Base-by-base conservation (phyloP, 148 eudicot genomes). In the Rhododendron simsii region DNA sequence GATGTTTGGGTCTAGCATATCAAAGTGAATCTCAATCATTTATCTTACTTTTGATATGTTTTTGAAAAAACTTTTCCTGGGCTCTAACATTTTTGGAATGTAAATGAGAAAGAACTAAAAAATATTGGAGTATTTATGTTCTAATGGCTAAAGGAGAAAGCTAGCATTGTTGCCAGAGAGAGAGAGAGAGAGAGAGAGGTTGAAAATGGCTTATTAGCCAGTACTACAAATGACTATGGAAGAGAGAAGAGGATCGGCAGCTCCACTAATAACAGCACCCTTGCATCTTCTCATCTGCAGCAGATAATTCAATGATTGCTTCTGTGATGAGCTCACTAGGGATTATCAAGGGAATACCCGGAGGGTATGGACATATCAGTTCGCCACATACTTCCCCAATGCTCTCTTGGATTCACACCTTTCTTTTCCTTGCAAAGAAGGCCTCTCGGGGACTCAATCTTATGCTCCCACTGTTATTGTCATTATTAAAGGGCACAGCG, bases 351-450 rank as follows among this genome's bases (percentile, higher is more conserved):
- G 98, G 95, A 59, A 95, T 91, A 3, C 98, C 97, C 0, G 97
- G 98, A 39, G 98, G 98, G 55, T 93, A 94, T 3, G 98, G 95
- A 35, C 98, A 94, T 89, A 94, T 87, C n/a, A 96, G 92, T 87
- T 96, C 96, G n/a, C 98, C 98, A 83, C 96, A 90, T 33, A 96
- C 83, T 91, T 93, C 84, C 20, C 98, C 97, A 16, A 93, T 7
- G 37, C 94, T 86, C 7, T 93, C 91, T 88, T 86, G 75, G 10
- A 91, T 28, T 78, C 88, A 83, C 47, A 93, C 91, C 88, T 84
- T 91, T 73, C 87, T 89, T 90, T 94, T 95, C 75, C 87, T 86
- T 0, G 93, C 89, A 81, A 95, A 94, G 87, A 93, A 94, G 33
- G 98, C 97, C 47, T 95, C 96, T 80, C 95, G 75, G 2, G 98